phyloP scores from a whole-genome alignment of 306 rosid species.

The Aeschynomene evenia region DNA sequence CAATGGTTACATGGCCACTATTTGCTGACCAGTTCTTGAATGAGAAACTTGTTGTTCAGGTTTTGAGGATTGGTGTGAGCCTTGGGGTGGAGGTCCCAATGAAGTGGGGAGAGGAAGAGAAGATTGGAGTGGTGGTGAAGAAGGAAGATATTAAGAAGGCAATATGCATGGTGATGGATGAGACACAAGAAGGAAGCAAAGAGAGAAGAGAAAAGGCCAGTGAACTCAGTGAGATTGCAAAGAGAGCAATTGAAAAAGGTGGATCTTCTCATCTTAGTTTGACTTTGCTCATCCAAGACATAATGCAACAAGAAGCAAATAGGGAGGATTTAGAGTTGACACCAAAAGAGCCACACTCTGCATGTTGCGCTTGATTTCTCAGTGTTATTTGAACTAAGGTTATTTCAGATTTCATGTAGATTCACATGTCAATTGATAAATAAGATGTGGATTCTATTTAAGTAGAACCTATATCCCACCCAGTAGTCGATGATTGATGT shows the following conservation, averaged over 20 bases:
- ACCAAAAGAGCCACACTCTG: background rate
- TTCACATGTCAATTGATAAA: too few relatives aligned
- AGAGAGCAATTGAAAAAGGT: constrained; percentile 42
- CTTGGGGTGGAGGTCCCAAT: constrained; percentile 46
- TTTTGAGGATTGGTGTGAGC: constrained; percentile 48
- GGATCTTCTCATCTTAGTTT: constrained; percentile 50
- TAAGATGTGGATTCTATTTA: too few relatives aligned
- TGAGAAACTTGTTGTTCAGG: constrained; percentile 45
- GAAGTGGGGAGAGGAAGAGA: constrained; percentile 52
- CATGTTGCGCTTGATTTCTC: background rate
- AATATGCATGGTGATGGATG: constrained; percentile 43
- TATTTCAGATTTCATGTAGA: too few relatives aligned
- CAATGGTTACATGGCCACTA: constrained; percentile 63
- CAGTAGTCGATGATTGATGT: too few relatives aligned
- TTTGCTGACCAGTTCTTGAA: constrained; percentile 58
- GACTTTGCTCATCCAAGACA: constrained; percentile 35
- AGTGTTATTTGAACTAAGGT: too few relatives aligned
- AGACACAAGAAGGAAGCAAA: constrained; percentile 42
- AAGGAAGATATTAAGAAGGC: constrained; percentile 45
- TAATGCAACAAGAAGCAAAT: constrained; percentile 18
- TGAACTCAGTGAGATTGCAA: constrained; percentile 43
- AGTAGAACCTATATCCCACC: too few relatives aligned
- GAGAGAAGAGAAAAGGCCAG: constrained; percentile 38
- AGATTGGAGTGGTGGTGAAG: constrained; percentile 42
- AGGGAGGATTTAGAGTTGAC: background rate